Percentiles rank a stretch among this genome's conserved stretches.
These are phyloP conservation scores for Monosporascus sp. DNA, from an alignment of 2,329 filamentous ascomycete genomes.

Conservation along the genomic window DNA sequence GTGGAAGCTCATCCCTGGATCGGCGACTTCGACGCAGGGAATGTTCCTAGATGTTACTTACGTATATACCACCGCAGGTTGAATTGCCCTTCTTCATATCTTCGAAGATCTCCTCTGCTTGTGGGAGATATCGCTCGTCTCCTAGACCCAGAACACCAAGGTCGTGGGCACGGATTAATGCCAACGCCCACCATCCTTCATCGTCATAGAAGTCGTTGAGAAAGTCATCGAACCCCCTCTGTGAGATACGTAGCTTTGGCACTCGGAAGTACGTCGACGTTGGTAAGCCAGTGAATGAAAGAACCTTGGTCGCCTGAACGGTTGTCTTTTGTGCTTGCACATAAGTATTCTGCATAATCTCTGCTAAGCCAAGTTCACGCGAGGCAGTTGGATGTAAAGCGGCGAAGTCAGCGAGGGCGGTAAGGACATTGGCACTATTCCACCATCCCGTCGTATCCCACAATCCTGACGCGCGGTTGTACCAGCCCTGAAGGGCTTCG, in stretches of 20 bases:
- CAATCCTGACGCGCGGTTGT: slow-evolving; percentile 46
- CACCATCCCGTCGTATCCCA: slow-evolving; percentile 57
- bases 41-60: not conserved
- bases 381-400: slow-evolving; percentile 9
- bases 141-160: slow-evolving; percentile 31
- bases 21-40: no score
- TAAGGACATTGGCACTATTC: slow-evolving; percentile 56
- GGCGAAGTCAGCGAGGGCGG: slow-evolving; percentile 42
- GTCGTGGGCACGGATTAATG: slow-evolving; percentile 49
- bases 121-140: slow-evolving; percentile 41
- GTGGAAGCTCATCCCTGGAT: no score
- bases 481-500: slow-evolving; percentile 46
- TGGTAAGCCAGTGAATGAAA: slow-evolving; percentile 17
- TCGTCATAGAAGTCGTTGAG: slow-evolving; percentile 56
- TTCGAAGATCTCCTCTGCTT: slow-evolving; percentile 47
- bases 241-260: slow-evolving; percentile 16
- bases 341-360: slow-evolving; percentile 26
- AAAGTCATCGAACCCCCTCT: slow-evolving; percentile 39
- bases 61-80: slow-evolving; percentile 49
- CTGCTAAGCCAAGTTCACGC: slow-evolving; percentile 18
- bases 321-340: slow-evolving; percentile 24
- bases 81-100: slow-evolving; percentile 46
- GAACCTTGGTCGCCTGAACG: slow-evolving; percentile 18
- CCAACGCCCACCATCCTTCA: slow-evolving; percentile 59
- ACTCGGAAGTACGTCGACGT: slow-evolving; percentile 22